Evolutionary conservation across 2,329 filamentous ascomycete genomes (phyloP), one percentile per base, ranked within the genome.

Genomic region (Passalora sequoiae): DNA sequence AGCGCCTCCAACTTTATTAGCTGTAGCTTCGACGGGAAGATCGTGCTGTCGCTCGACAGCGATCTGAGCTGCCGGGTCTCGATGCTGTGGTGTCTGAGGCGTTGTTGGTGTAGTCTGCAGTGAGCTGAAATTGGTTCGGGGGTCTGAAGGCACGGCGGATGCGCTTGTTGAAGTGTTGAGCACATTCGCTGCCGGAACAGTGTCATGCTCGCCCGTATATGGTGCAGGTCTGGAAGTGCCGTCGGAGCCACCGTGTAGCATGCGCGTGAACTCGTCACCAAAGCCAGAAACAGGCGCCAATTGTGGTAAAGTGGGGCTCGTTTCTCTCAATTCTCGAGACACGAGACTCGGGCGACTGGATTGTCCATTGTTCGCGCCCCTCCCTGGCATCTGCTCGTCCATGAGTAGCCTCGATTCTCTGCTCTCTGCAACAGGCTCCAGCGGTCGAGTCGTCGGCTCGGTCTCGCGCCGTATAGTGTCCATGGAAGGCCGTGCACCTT

Each of bases 401-500:
- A 43, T 27, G 19, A 47, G 52, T 6, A 57, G 36, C 25, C 53
- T 50, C 17, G 38, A 47, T 31, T 55, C 51, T 19, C 50, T 45
- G 29, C 35, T 40, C 38, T 57, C 54, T 30, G 40, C 37, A 7
- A 55, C 53, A 17, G 57, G 50, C 19, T 49, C 49, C 39, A 58
- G 30, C 35, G 46, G 47, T 22, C 19, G 16, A 15, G 43, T 60
- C 6, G 63, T 55, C n/a, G 69, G 56, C 6, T 47, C 44, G n/a
- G 29, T 37, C 15, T 53, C 51, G 13, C 51, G 35, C n/a, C 55
- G 52, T 28, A 57, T 33, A 16, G 74, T 72, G 51, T 82, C 79
- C 46, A 78, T 59, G 50, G 74, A 80, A 4, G 77, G 75, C 39
- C 77, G 69, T 15, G 72, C 66, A 7, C 76, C 76, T 2, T 83